Evolutionary conservation across 176 grass and related monocot genomes (phyloP), one percentile per base, ranked within the genome.

Genomic region (Thinopyrum elongatum): DNA sequence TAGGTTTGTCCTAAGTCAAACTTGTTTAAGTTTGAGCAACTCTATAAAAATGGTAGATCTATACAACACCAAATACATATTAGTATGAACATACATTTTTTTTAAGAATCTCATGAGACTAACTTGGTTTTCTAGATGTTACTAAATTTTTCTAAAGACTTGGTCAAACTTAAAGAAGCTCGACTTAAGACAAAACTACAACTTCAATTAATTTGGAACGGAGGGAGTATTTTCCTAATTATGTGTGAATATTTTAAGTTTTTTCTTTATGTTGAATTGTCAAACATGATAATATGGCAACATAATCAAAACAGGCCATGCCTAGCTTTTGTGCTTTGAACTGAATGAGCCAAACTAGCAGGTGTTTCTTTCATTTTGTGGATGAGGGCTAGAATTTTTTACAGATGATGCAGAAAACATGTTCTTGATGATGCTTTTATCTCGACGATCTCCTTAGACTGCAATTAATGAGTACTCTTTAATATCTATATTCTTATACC

Each of bases 171-270:
- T 53, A 19, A 19, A 53, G 16, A 53, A 53, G 49, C 49, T 53
- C 6, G 49, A 53, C 49, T 53, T 53, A 53, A 19, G 49, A 57
- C 19, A 57, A 57, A 57, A 57, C 19, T 57, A 21, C 6, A 57
- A 22, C 53, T 57, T 57, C 19, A 22, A 22, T 57, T 57, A 57
- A 57, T 22, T 57, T 57, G 53, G 16, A 57, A 22, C 7, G 19
- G 53, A 57, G 53, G 53, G 53, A 57, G 53, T 22, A 57, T 46
- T 82, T 78, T 74, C 53, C 64, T 66, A 81, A 78, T 80, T 74
- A 53, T 80, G 72, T 72, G 23, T 80, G 74, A 17, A 80, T 41
- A 46, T 33, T 72, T 3, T 77, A 28, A 26, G n/a, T 49, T 53
- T 16, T 65, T 85, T 31, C 35, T 14, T 51, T 77, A 44, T 59